Conservation (phyloP, 2,329 filamentous ascomycete species). For the Cladophialophora exuberans region DNA sequence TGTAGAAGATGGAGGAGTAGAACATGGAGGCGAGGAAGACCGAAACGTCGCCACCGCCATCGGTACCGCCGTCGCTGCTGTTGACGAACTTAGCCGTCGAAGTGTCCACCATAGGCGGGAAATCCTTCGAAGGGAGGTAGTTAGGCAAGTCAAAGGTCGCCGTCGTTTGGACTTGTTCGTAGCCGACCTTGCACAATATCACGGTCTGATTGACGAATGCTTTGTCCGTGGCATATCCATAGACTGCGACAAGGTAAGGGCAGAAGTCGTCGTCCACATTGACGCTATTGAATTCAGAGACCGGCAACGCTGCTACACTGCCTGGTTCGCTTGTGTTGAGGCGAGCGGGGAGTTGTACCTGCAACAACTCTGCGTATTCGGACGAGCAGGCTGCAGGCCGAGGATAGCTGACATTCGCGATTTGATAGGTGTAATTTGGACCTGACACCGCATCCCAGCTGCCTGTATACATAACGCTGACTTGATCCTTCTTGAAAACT, state of each 20-base stretch:
- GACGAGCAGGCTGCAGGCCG: not conserved
- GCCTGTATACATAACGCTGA: not conserved
- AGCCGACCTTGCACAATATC: not conserved
- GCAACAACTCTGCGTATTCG: not conserved
- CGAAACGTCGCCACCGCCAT: not conserved
- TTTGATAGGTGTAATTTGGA: not conserved
- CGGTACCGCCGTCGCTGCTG: not conserved
- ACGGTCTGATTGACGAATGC: not conserved
- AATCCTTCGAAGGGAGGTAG: not conserved
- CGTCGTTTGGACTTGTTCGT: conserved; percentile 1
- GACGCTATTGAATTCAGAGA: no score
- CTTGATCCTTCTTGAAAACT: not conserved
- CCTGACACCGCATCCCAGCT: not conserved
- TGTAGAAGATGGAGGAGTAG: not conserved
- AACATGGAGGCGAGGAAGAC: not conserved
- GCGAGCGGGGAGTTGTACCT: not conserved
- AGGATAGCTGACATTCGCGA: not conserved
- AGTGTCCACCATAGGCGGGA: not conserved
- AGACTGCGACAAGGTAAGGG: not conserved
- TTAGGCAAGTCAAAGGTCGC: not conserved
- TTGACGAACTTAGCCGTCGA: not conserved
- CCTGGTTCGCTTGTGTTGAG: not conserved
- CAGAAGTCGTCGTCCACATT: not conserved
- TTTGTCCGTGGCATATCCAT: not conserved
- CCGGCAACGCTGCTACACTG: not conserved